These are phyloP conservation scores for Candida glaebosa DNA, from an alignment of 805 yeast genomes.

Conservation along the genomic window DNA sequence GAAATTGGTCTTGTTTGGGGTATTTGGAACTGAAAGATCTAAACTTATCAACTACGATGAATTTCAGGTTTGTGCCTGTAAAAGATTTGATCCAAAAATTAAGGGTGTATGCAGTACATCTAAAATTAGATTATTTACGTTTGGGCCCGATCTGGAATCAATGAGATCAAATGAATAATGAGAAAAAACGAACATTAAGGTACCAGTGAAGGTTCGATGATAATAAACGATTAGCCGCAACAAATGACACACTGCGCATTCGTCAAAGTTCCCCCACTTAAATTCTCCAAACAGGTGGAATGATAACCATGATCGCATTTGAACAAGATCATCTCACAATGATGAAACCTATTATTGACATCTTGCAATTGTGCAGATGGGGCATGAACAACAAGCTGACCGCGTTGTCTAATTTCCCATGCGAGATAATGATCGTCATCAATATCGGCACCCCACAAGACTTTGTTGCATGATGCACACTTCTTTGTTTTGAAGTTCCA, in stretches of 20 bases:
- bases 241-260: neutral
- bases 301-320: constrained; percentile 70
- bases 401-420: constrained; percentile 50
- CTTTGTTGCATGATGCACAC: constrained; percentile 77
- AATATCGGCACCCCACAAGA: constrained; percentile 66
- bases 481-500: constrained; percentile 49
- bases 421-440: constrained; percentile 45
- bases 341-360: constrained; percentile 11
- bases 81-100: neutral
- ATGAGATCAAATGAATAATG: neutral
- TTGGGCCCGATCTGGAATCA: neutral
- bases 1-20: neutral
- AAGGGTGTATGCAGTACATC: neutral
- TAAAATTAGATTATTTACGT: constrained; percentile 1
- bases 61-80: neutral
- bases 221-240: neutral
- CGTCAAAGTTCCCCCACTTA: constrained; percentile 16
- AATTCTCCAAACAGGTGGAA: constrained; percentile 47
- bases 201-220: neutral
- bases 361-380: neutral
- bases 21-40: neutral
- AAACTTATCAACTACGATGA: neutral
- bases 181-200: neutral
- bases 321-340: constrained; percentile 47
- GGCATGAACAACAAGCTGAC: constrained; percentile 1